A percentile compares a stretch with the other conserved stretches of the same genome.
phyloP scores from a whole-genome alignment of 163 green algal species.

The Scenedesmus sp. region DNA sequence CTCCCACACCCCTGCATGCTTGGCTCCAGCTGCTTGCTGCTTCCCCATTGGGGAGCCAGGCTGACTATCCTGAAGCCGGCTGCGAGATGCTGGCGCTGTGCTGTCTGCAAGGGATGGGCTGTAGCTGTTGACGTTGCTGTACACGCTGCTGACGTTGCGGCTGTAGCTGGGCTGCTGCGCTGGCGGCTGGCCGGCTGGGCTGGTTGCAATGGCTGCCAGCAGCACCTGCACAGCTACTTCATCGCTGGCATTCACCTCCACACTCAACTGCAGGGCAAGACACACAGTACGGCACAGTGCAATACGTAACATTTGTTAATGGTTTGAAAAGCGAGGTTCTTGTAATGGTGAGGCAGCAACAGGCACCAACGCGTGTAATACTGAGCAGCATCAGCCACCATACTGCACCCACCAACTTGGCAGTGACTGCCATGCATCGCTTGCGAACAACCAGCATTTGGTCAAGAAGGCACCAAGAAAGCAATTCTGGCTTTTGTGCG shows the following conservation, averaged over 20 bases:
- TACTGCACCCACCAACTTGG: too few relatives aligned
- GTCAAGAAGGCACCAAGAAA: too few relatives aligned
- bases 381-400: too few relatives aligned
- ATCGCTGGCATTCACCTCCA: constrained; percentile 20
- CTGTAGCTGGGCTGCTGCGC: constrained; percentile 2
- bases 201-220: constrained; percentile 20
- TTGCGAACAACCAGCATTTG: too few relatives aligned
- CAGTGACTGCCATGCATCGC: too few relatives aligned
- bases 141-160: background rate
- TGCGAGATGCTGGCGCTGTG: background rate
- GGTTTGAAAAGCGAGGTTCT: too few relatives aligned
- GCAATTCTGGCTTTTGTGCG: too few relatives aligned
- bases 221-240: constrained; percentile 19
- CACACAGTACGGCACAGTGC: background rate
- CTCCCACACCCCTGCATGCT: background rate
- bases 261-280: constrained; percentile 21
- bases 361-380: too few relatives aligned
- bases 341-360: too few relatives aligned
- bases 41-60: background rate
- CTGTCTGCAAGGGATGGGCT: background rate
- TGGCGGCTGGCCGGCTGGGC: constrained; percentile 7
- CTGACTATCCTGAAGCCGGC: background rate
- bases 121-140: background rate
- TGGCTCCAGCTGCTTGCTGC: constrained; percentile 1
- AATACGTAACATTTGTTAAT: too few relatives aligned